phyloP scores from a whole-genome alignment of 225 moss, liverwort and hornwort genomes.

The Antitrichia curtipendula region DNA sequence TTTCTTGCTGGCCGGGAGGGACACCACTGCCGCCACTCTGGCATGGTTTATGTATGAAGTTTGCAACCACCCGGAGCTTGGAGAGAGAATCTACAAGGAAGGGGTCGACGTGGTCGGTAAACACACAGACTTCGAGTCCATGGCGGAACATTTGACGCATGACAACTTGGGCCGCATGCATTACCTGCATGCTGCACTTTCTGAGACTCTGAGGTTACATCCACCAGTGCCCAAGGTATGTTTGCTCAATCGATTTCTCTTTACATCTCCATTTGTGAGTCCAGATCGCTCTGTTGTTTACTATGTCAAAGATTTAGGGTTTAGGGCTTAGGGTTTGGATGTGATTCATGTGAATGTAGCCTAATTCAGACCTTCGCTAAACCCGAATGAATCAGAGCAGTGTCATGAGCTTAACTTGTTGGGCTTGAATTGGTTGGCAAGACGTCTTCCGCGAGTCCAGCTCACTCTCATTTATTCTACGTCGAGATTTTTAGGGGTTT shows the following conservation, averaged over 20 bases:
- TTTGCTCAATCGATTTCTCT: background rate
- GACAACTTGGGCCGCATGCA: constrained; percentile 47
- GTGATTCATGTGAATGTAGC: background rate
- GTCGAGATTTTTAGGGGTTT: background rate
- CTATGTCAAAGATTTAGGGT: background rate
- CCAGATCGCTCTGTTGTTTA: background rate
- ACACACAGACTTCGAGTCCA: constrained; percentile 15
- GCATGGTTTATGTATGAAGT: constrained; percentile 63
- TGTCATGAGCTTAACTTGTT: background rate
- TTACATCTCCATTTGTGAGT: background rate
- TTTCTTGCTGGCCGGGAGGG: constrained; percentile 82
- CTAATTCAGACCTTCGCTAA: background rate
- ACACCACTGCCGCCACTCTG: constrained; percentile 70
- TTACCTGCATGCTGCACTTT: constrained; percentile 67
- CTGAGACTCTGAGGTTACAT: constrained; percentile 55
- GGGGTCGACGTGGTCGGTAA: constrained; percentile 23
- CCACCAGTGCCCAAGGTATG: constrained; percentile 59
- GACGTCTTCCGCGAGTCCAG: background rate
- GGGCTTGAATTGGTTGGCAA: constrained; percentile 18
- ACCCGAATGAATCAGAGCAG: background rate
- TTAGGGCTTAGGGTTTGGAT: background rate
- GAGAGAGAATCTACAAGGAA: constrained; percentile 52
- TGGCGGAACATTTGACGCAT: constrained; percentile 41
- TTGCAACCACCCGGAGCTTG: constrained; percentile 43
- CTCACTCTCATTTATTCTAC: background rate